Conservation (phyloP, 352 stramenopile genomes). For the Globisporangium orthogonon region DNA sequence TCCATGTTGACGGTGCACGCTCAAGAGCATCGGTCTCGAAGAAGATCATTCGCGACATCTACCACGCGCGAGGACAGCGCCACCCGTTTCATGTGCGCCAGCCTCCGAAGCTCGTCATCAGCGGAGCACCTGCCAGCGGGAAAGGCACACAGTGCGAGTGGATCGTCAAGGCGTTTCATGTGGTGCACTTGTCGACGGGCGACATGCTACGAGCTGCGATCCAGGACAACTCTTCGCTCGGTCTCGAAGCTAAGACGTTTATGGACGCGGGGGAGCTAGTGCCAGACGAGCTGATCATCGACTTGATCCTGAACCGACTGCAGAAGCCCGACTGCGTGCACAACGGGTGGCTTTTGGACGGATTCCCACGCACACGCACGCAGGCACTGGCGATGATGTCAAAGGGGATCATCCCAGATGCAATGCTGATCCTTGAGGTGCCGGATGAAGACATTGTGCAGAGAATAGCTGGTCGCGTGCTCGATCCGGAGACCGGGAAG, state of each 20-base stretch:
- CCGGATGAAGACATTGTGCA: constrained; percentile 92
- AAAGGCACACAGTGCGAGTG: constrained; percentile 97
- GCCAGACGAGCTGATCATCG: constrained; percentile 93
- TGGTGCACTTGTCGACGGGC: constrained; percentile 93
- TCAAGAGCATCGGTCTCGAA: constrained; percentile 29
- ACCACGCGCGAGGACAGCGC: constrained; percentile 34
- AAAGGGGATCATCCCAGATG: constrained; percentile 82
- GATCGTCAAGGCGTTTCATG: constrained; percentile 84
- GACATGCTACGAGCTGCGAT: constrained; percentile 93
- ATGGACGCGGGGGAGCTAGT: constrained; percentile 92
- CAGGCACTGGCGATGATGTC: constrained; percentile 68
- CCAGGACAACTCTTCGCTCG: constrained; percentile 42
- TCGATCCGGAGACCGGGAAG: constrained; percentile 90
- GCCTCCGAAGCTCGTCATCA: constrained; percentile 85
- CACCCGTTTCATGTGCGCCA: constrained; percentile 31
- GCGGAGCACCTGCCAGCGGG: constrained; percentile 88
- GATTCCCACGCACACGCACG: constrained; percentile 89
- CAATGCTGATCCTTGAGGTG: constrained; percentile 93
- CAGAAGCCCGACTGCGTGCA: constrained; percentile 52
- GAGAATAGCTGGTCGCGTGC: constrained; percentile 88
- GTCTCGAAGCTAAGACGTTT: constrained; percentile 84
- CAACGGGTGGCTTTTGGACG: constrained; percentile 91
- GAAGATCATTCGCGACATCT: constrained; percentile 48
- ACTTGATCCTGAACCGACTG: constrained; percentile 88
- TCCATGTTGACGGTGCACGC: constrained; percentile 66